Evolutionary conservation across 2,329 filamentous ascomycete species (phyloP), one percentile per base, ranked within the genome.

Genomic region (Mycocentrospora acerina): DNA sequence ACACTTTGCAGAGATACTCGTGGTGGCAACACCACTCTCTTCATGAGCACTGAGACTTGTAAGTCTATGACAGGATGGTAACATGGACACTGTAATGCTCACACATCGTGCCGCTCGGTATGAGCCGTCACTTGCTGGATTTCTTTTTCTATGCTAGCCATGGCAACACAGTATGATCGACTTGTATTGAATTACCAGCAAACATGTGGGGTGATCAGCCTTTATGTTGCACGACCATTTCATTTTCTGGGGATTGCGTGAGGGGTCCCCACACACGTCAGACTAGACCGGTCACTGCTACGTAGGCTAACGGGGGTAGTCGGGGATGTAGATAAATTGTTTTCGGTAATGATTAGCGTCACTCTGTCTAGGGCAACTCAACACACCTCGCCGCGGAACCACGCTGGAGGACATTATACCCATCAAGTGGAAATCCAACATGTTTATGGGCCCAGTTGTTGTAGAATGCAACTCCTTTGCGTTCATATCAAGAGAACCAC

Each of bases 81-180:
- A 4, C 2, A 8, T 3, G 14, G 7, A 11, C 3, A 28, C 3
- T 18, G 7, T 22, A 14, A 10, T 9, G 13, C 40, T 16, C 41
- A 52, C 48, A 37, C 46, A 46, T 52, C 46, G 15, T 46, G 45
- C 31, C 42, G 37, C 38, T 52, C 48, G 18, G 32, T 28, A 17
- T 39, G 31, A 27, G 40, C 25, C 34, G 46, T 49, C 24, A 29
- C 36, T 3, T 29, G 25, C 17, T 42, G 30, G 11, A 11, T 31
- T 4, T 24, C 29, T 32, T 33, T 31, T 4, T 24, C 29, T 32
- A 30, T 17, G 35, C 28, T 48, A 28, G 48, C 24, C 48, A 52
- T 52, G 31, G 28, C 32, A 14, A 12, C 18, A 5, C 31, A 15
- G 9, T 24, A 10, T 13, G 24, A 27, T 24, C 19, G 17, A 32